Evolutionary conservation across 2,329 filamentous ascomycete species (phyloP).

Genomic region (Calonectria naviculata): DNA sequence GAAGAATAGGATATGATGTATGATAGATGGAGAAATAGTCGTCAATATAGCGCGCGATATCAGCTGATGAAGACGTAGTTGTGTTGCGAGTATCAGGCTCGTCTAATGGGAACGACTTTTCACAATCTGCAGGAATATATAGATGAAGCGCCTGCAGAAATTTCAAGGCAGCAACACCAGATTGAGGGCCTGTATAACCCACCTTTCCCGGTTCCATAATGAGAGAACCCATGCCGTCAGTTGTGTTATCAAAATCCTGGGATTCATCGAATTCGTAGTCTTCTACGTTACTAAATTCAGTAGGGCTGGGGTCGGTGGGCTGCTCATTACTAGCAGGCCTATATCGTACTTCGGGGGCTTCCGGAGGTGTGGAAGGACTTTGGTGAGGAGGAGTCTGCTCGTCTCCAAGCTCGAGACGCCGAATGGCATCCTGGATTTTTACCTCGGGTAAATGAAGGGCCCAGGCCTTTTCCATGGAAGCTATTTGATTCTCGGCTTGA

Average conservation of each 20-base stretch:
- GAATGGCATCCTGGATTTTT: constrained; percentile 7
- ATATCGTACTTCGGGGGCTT: constrained; percentile 12
- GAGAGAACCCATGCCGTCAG: constrained; percentile 30
- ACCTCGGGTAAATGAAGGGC: constrained; percentile 12
- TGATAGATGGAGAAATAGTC: constrained; percentile 55
- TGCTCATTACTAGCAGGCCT: constrained; percentile 9
- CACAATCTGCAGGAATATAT: constrained; percentile 14
- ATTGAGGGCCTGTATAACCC: constrained; percentile 30
- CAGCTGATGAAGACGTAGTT: constrained; percentile 6
- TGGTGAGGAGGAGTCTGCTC: not conserved
- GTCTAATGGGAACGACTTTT: constrained; percentile 11
- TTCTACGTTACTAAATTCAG: constrained; percentile 23
- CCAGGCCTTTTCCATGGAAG: constrained; percentile 25
- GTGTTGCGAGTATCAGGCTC: constrained; percentile 3
- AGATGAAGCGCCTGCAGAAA: constrained; percentile 25
- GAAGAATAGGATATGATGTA: constrained; percentile 52
- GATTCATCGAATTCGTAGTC: constrained; percentile 27
- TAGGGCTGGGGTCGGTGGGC: constrained; percentile 1
- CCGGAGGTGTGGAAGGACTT: not conserved
- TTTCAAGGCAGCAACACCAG: constrained; percentile 27
- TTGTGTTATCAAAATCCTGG: constrained; percentile 22
- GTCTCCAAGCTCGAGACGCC: not conserved
- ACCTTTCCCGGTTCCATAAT: constrained; percentile 21
- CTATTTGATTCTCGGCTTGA: constrained; percentile 9
- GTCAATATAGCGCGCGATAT: constrained; percentile 35